Percentiles rank a stretch among this genome's conserved stretches.
Conservation (phyloP, 2,329 filamentous ascomycete genomes). For the Cadophora sp. region DNA sequence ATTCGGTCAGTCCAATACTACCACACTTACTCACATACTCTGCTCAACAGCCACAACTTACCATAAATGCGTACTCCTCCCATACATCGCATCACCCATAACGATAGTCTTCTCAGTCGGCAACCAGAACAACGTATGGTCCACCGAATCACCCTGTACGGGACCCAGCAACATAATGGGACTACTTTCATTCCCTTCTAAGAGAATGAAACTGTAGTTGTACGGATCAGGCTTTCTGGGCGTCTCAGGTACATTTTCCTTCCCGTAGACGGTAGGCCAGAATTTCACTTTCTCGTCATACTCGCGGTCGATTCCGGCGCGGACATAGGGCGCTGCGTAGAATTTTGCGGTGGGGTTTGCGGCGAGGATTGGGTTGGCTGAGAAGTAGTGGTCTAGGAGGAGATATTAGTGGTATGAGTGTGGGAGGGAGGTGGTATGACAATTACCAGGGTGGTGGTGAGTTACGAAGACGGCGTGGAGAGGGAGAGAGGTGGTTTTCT, state of each 20-base stretch:
- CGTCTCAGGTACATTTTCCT: constrained; percentile 1
- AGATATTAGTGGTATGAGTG: neutral
- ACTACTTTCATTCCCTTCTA: constrained; percentile 18
- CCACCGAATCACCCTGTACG: constrained; percentile 23
- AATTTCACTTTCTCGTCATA: constrained; percentile 23
- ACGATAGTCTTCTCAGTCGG: constrained; percentile 20
- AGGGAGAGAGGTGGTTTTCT: constrained; percentile 9
- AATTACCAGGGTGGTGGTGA: constrained; percentile 16
- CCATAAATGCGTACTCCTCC: constrained; percentile 20
- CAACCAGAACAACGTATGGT: constrained; percentile 21
- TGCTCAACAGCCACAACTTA: neutral
- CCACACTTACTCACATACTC: neutral
- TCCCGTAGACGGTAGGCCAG: constrained; percentile 13
- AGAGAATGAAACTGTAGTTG: constrained; percentile 12
- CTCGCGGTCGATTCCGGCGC: constrained; percentile 16
- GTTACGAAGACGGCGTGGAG: constrained; percentile 20
- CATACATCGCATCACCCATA: constrained; percentile 20
- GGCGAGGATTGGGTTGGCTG: constrained; percentile 18
- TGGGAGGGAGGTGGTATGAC: neutral
- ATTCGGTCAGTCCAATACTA: neutral
- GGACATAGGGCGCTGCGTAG: constrained; percentile 21
- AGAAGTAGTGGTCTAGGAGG: constrained; percentile 22
- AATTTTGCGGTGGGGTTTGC: constrained; percentile 9
- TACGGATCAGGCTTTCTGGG: constrained; percentile 22
- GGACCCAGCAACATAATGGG: constrained; percentile 19